A percentile compares a stretch with the other conserved stretches of the same genome.
Evolutionary conservation across 345 rosid species (phyloP).

Genomic region (Citropsis articulata): DNA sequence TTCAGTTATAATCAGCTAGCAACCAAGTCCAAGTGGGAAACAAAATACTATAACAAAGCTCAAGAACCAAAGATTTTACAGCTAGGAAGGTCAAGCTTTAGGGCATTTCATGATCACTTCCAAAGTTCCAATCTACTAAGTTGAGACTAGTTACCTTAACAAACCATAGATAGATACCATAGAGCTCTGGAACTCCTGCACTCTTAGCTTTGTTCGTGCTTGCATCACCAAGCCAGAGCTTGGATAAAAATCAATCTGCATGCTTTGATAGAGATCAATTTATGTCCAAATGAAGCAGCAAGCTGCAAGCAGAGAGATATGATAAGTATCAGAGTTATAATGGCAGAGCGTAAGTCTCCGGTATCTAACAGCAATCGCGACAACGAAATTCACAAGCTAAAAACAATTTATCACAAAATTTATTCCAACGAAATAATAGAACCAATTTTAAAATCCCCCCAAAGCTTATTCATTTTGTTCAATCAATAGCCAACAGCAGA

Average conservation of each 20-base stretch:
- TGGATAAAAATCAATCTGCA: background rate
- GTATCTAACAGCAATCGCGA: background rate
- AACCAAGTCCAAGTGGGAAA: conserved; percentile 1
- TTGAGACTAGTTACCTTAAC: background rate
- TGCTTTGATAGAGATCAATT: conserved; percentile 24
- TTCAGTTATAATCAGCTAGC: background rate
- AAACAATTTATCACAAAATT: background rate
- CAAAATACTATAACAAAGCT: background rate
- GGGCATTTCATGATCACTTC: conserved; percentile 2
- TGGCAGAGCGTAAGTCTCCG: background rate
- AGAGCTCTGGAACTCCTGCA: background rate
- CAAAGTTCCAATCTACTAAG: conserved; percentile 3
- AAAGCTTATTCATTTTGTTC: background rate
- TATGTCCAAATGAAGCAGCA: conserved; percentile 44
- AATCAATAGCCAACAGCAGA: background rate
- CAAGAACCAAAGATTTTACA: background rate
- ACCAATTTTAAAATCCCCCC: background rate
- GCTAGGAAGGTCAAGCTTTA: conserved; percentile 2
- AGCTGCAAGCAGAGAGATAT: conserved; percentile 28
- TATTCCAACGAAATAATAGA: background rate
- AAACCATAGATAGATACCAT: background rate
- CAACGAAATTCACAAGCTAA: background rate
- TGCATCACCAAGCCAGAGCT: conserved; percentile 6
- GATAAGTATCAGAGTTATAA: background rate
- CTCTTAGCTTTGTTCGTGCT: background rate